A percentile compares a stretch with the other conserved stretches of the same genome.
These are phyloP conservation scores for Termitomyces sp. DNA, from an alignment of 768 basidiomycete genomes.

Conservation along the genomic window DNA sequence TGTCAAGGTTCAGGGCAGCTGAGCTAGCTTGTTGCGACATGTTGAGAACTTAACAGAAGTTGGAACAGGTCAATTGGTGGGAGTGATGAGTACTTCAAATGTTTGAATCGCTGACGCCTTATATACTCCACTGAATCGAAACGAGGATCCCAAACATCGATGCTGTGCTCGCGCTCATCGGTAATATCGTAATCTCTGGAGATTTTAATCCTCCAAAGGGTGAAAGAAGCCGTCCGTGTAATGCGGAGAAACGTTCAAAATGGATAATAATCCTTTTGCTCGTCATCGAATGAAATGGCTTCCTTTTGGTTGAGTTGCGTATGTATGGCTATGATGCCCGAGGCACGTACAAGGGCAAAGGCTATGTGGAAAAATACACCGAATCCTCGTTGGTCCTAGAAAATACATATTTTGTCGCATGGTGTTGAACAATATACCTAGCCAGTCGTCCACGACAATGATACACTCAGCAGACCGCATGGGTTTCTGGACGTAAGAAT, in stretches of 20 bases:
- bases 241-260: neutral
- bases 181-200: neutral
- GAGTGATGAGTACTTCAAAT: neutral
- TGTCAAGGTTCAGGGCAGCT: slow-evolving; percentile 28
- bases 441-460: neutral
- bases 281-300: neutral
- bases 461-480: neutral
- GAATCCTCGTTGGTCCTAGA: neutral
- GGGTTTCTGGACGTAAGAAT: neutral
- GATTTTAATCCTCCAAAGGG: neutral
- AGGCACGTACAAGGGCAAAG: neutral
- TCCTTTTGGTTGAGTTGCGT: neutral
- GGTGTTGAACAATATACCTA: neutral
- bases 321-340: neutral
- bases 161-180: neutral
- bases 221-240: neutral
- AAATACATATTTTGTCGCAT: neutral
- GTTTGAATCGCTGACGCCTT: neutral
- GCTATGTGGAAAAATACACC: neutral
- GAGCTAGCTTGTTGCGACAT: slow-evolving; percentile 18
- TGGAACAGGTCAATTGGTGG: neutral
- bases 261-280: neutral
- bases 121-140: neutral
- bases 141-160: neutral
- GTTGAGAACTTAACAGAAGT: neutral